phyloP scores from a whole-genome alignment of 805 yeast genomes.

The Scheffersomyces stipitis region DNA sequence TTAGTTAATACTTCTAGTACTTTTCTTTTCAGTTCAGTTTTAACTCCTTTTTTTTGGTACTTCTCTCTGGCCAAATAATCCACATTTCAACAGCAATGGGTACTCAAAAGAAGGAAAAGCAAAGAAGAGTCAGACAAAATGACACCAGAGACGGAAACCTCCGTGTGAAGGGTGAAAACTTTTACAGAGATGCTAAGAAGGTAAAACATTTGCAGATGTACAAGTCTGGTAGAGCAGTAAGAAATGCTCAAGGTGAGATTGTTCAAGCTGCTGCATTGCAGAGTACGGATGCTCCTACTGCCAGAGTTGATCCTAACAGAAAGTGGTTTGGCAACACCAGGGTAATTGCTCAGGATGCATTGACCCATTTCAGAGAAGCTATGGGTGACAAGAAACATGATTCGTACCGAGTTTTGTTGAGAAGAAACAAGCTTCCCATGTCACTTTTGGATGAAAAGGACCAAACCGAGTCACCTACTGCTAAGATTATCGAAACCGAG shows the following conservation, averaged over 20 bases:
- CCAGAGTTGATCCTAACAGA: conserved; percentile 93
- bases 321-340: conserved; percentile 98
- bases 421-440: conserved; percentile 93
- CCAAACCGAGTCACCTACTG: conserved; percentile 70
- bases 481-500: conserved; percentile 85
- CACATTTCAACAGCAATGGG: conserved; percentile 71
- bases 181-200: conserved; percentile 90
- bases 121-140: conserved; percentile 80
- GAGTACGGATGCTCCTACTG: conserved; percentile 81
- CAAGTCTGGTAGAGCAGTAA: conserved; percentile 82
- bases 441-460: conserved; percentile 88
- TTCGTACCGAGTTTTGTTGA: conserved; percentile 78
- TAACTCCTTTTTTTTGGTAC: conserved; percentile 1
- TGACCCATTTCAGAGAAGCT: conserved; percentile 91
- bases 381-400: conserved; percentile 83
- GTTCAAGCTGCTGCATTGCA: conserved; percentile 86
- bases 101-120: conserved; percentile 86
- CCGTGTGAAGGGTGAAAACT: conserved; percentile 94
- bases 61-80: no score
- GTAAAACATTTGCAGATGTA: conserved; percentile 91
- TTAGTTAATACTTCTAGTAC: no score
- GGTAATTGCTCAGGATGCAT: conserved; percentile 95
- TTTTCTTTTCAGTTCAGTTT: conserved; percentile 1
- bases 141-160: conserved; percentile 85
- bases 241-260: conserved; percentile 86